Conservation (phyloP, 768 basidiomycete species). For the Cystobasidium onofrii region DNA sequence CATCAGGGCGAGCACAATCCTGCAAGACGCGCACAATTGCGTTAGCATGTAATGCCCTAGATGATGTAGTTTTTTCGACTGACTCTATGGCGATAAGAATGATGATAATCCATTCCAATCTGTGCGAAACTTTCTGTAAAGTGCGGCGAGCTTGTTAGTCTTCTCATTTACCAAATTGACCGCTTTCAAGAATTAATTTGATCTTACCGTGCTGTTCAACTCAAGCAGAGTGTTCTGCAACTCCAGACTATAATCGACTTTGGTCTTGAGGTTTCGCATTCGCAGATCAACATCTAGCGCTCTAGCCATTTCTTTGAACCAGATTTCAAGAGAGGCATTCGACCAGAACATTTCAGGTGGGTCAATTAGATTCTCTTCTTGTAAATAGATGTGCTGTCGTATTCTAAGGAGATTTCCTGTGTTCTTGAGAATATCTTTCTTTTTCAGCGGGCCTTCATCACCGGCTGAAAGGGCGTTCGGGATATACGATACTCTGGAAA, state of each 20-base stretch:
- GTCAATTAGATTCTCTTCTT: conserved; percentile 77
- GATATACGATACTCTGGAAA: not conserved
- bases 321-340: conserved; percentile 72
- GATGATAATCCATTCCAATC: conserved; percentile 94
- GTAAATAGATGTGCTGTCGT: conserved; percentile 82
- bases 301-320: conserved; percentile 69
- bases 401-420: conserved; percentile 85
- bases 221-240: conserved; percentile 83
- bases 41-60: not conserved
- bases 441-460: conserved; percentile 38
- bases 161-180: too few relatives aligned
- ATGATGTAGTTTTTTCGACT: not conserved
- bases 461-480: conserved; percentile 11
- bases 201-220: conserved; percentile 68
- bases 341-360: conserved; percentile 91
- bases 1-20: conserved; percentile 37
- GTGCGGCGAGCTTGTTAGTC: conserved; percentile 24
- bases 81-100: conserved; percentile 78
- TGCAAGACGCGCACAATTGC: not conserved
- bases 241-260: conserved; percentile 51
- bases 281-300: conserved; percentile 80
- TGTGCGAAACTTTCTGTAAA: conserved; percentile 66
- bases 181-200: not conserved
- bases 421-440: conserved; percentile 75
- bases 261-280: conserved; percentile 48